These are phyloP conservation scores for Metarhizium brunneum DNA, from an alignment of 2,329 filamentous ascomycete genomes.

Conservation along the genomic window DNA sequence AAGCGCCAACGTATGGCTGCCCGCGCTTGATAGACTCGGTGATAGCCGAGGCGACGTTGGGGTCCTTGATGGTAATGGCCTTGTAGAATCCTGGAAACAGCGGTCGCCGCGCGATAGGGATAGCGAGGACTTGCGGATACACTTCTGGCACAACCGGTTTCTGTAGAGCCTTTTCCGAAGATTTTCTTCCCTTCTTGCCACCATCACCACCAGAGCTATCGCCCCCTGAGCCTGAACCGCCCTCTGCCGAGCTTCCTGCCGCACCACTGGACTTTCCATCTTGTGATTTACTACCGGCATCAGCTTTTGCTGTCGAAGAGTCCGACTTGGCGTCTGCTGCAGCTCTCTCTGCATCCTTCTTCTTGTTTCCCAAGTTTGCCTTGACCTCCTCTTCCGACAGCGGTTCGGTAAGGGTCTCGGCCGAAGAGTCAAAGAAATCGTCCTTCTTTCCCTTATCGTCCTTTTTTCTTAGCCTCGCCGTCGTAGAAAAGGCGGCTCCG, in stretches of 20 bases:
- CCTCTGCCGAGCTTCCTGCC: conserved; percentile 44
- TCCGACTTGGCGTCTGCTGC: conserved; percentile 36
- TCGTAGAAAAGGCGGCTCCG: conserved; percentile 27
- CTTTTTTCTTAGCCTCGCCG: conserved; percentile 23
- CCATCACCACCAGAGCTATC: conserved; percentile 51
- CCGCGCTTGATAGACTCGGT: conserved; percentile 95
- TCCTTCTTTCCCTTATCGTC: conserved; percentile 29
- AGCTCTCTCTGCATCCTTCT: conserved; percentile 33
- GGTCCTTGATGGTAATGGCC: conserved; percentile 91
- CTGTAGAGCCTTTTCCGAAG: conserved; percentile 64
- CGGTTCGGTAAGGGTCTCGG: conserved; percentile 32
- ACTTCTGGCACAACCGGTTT: conserved; percentile 89
- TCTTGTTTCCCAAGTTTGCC: conserved; percentile 39
- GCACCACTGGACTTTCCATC: conserved; percentile 41
- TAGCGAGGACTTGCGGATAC: conserved; percentile 95
- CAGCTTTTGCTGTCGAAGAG: conserved; percentile 35
- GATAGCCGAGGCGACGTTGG: conserved; percentile 83
- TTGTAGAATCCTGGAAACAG: conserved; percentile 98
- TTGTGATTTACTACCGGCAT: conserved; percentile 24
- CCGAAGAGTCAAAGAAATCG: conserved; percentile 41
- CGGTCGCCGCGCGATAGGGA: conserved; percentile 87
- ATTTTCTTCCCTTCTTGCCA: conserved; percentile 63
- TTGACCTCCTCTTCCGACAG: conserved; percentile 44
- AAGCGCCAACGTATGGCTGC: conserved; percentile 94
- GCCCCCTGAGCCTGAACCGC: conserved; percentile 35